Evolutionary conservation across 2,329 filamentous ascomycete genomes (phyloP), one percentile per base, ranked within the genome.

Genomic region (Cercospora beticola): DNA sequence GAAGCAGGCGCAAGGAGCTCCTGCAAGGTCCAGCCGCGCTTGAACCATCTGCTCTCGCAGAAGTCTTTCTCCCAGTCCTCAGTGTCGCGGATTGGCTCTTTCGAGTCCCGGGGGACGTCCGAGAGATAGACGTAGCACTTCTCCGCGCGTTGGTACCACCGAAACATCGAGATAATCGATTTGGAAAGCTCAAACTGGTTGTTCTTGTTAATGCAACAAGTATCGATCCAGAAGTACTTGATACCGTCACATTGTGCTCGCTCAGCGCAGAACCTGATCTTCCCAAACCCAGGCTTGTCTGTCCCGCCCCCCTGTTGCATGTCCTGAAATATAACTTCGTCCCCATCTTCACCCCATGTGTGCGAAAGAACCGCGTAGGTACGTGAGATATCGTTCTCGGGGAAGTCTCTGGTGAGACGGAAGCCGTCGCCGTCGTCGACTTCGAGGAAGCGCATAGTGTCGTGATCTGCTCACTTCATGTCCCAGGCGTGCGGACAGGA

Each of bases 1-100:
- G 36, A 40, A n/a, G 36, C 5, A 40, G 36, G 36, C 14, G 36
- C 36, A 40, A 40, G 5, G 4, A 40, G 68, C 26, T 65, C 61
- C 64, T 71, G 74, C 3, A 36, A 4, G 4, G 33, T 36, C 33
- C 33, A 36, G 33, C 33, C 33, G 4, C 33, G 33, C 4, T 36
- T 2, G 2, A 36, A 36, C 33, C 33, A 36, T 6, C 12, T 36
- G 33, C 33, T 36, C 12, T 7, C 5, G 14, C 14, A 1, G 36
- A 40, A 40, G 14, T 40, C 36, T 40, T 7, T 4, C 2, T 16
- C 36, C 36, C 36, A 40, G 2, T 40, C 14, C 7, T 0, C 36
- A 40, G 14, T 3, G 1, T 40, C 36, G 5, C 14, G 5, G 16
- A 36, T 6, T 0, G 12, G 33, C 36, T 40, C 4, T n/a, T 40